Evolutionary conservation across 805 yeast species (phyloP), one percentile per base, ranked within the genome.

Genomic region (Ogataea populi-albae): DNA sequence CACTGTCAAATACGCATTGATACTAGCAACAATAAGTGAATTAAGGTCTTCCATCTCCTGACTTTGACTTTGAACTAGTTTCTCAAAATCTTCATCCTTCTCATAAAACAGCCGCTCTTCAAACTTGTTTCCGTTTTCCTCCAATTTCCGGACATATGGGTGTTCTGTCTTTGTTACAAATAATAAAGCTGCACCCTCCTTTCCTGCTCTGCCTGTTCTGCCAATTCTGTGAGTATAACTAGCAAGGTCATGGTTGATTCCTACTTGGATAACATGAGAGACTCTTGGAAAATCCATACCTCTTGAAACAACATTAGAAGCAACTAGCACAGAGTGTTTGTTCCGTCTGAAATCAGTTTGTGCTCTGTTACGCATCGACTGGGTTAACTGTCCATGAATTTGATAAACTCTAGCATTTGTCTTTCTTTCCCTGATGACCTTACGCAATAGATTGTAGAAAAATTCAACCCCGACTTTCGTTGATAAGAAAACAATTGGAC

Each of bases 241-340:
- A n/a, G 89, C 76, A 17, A 78, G 62, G 39, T 81, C 86, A 30
- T 71, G 63, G 42, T 93, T 86, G n/a, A 80, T 71, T 47, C 91
- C 85, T 36, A 86, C 60, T 66, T 91, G 97, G 50, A 84, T 66
- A 34, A 91, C 97, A 55, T 86, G 86, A 17, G 87, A 64, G 19
- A 91, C 94, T 49, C 77, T 77, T 38, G 89, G 93, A 72, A 91
- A 86, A 66, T 91, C 97, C 82, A 91, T 80, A 49, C 98, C 98
- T 65, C 98, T 79, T 10, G 97, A 96, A 43, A 89, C 94, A 40
- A 91, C 97, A 62, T 88, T 95, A 5, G 96, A 85, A 37, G 91
- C 81, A 36, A 91, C 75, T 38, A 91, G 69, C 29, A 89, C 55
- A 37, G 86, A 84, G 19, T 60, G 43, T 40, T 55, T 50, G 11